These are phyloP conservation scores for Neurospora intermedia DNA, from an alignment of 495 filamentous ascomycete species.

Conservation along the genomic window DNA sequence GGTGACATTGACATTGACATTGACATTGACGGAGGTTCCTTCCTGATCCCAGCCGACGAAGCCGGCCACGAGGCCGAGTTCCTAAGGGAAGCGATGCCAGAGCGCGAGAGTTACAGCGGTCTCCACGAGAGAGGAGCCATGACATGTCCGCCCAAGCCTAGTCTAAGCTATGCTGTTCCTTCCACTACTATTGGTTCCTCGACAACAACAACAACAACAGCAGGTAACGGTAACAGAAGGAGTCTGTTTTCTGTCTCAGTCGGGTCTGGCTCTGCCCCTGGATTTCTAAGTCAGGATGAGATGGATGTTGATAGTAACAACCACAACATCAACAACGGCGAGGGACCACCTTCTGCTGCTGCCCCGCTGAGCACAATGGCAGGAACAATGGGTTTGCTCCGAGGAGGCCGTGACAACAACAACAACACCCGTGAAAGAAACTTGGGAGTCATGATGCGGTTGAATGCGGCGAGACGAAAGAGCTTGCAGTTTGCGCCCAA, in stretches of 20 bases:
- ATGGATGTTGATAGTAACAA: neutral
- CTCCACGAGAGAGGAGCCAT: neutral
- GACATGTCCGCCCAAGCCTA: constrained; percentile 62
- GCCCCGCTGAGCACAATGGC: neutral
- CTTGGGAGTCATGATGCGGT: constrained; percentile 45
- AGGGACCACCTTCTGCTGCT: neutral
- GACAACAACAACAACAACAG: no score
- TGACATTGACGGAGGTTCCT: neutral
- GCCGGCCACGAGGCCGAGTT: constrained; percentile 8
- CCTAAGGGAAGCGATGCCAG: constrained; percentile 44
- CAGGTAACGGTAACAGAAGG: neutral
- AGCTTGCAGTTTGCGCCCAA: constrained; percentile 74
- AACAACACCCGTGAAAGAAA: constrained; percentile 24
- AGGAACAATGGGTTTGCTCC: constrained; percentile 16
- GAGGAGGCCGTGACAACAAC: neutral
- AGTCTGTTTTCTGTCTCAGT: neutral
- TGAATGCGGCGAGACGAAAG: constrained; percentile 69
- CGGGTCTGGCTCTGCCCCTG: neutral
- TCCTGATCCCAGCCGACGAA: constrained; percentile 1
- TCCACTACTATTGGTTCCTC: neutral
- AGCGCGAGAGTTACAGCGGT: constrained; percentile 26
- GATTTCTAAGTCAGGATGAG: neutral
- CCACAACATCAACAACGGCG: constrained; percentile 3
- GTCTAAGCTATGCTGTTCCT: neutral
- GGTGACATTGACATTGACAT: neutral